Evolutionary conservation across 2,329 filamentous ascomycete species (phyloP).

Genomic region (Fusarium palustre): DNA sequence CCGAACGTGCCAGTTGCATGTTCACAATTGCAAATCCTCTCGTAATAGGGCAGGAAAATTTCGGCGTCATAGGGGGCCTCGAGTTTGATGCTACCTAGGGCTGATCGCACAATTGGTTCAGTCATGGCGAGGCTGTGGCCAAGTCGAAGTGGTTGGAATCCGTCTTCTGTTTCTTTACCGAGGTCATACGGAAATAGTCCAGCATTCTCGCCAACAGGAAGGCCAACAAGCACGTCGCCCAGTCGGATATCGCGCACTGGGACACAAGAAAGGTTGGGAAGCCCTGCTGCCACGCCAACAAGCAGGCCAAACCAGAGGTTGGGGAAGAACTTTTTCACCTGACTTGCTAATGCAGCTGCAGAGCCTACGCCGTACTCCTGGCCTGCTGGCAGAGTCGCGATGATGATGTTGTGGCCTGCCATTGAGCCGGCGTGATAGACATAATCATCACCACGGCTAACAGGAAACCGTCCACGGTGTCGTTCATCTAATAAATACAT

Average conservation of each 20-base stretch:
- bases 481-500: background rate
- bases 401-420: background rate
- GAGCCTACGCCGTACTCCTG: background rate
- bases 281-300: background rate
- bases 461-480: background rate
- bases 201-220: background rate
- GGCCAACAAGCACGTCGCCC: background rate
- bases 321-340: background rate
- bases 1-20: background rate
- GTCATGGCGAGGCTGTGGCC: background rate
- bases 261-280: background rate
- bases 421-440: fast-evolving
- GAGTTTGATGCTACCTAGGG: background rate
- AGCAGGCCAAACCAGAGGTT: background rate
- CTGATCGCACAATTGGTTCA: fast-evolving
- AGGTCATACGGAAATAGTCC: background rate
- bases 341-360: background rate
- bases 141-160: background rate
- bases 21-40: background rate
- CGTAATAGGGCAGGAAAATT: fast-evolving
- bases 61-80: background rate
- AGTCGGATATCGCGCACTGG: background rate
- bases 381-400: background rate
- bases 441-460: background rate
- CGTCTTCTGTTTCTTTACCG: background rate